These are phyloP conservation scores for Multifurca ochricompacta DNA, from an alignment of 768 basidiomycete species.

Conservation along the genomic window DNA sequence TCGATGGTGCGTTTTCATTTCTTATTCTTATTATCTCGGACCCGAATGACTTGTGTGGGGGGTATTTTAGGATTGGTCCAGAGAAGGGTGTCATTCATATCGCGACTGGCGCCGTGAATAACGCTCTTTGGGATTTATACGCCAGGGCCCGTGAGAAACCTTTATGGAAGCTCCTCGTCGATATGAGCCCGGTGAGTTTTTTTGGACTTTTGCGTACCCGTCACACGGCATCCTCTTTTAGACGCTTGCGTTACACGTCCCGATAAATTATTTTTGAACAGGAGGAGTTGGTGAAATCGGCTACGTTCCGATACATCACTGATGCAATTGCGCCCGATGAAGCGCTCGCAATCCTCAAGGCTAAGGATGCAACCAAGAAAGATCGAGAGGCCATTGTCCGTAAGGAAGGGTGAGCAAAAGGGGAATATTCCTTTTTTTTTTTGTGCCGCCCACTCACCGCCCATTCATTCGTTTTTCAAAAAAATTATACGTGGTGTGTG, in stretches of 20 bases:
- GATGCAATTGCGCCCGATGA: constrained; percentile 91
- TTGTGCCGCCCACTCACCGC: no score
- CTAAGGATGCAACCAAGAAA: constrained; percentile 66
- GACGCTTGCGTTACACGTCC: no score
- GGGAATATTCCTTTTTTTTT: no score
- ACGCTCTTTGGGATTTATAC: constrained; percentile 93
- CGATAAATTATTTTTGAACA: no score
- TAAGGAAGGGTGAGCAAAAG: constrained; percentile 57
- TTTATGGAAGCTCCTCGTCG: constrained; percentile 88
- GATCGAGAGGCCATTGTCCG: constrained; percentile 71
- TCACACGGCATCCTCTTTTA: no score
- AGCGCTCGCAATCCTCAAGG: constrained; percentile 74
- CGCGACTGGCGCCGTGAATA: constrained; percentile 81
- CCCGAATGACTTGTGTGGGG: not conserved
- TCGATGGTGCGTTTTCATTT: constrained; percentile 55
- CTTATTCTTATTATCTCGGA: not conserved
- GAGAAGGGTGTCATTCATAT: constrained; percentile 95
- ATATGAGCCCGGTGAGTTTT: constrained; percentile 70
- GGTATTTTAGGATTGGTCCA: constrained; percentile 64
- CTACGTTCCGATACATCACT: constrained; percentile 84
- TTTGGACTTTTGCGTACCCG: no score
- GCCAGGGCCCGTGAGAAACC: constrained; percentile 76
- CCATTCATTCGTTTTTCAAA: no score
- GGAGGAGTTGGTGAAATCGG: constrained; percentile 72
- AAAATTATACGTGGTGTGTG: no score